A percentile compares a stretch with the other conserved stretches of the same genome.
These are phyloP conservation scores for Rhizopogon vesiculosus DNA, from an alignment of 768 basidiomycete species.

Conservation along the genomic window DNA sequence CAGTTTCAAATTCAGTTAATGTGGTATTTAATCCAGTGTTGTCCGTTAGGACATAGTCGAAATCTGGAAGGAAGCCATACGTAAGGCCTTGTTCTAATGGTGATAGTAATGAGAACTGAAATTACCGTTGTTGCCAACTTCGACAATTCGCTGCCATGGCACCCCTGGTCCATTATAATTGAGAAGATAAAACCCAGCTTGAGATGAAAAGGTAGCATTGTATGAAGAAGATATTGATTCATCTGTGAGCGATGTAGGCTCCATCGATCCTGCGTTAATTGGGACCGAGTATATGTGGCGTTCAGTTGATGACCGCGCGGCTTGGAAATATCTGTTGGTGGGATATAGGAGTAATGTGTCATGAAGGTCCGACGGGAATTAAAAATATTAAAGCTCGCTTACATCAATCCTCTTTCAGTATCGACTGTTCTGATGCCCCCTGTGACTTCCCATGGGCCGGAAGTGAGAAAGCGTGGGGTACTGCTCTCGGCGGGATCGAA, in stretches of 20 bases:
- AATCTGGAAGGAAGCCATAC: conserved; percentile 33
- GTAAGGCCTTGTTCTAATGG: neutral
- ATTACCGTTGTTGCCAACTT: conserved; percentile 44
- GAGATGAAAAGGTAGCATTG: conserved; percentile 73
- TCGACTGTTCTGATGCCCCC: conserved; percentile 72
- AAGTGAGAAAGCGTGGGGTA: conserved; percentile 79
- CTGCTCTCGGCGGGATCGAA: conserved; percentile 73
- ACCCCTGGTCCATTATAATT: conserved; percentile 75
- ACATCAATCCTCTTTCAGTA: conserved; percentile 64
- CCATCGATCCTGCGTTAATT: conserved; percentile 36
- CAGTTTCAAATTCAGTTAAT: conserved; percentile 63
- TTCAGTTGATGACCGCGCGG: conserved; percentile 78
- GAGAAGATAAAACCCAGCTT: conserved; percentile 80
- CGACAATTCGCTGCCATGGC: conserved; percentile 85
- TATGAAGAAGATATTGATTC: conserved; percentile 50
- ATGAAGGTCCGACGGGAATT: conserved; percentile 23
- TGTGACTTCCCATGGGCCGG: conserved; percentile 88
- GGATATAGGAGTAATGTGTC: conserved; percentile 13
- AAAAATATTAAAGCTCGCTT: conserved; percentile 27
- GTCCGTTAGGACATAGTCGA: conserved; percentile 61
- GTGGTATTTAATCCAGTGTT: conserved; percentile 65
- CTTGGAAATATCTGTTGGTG: conserved; percentile 76
- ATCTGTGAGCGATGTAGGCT: conserved; percentile 52
- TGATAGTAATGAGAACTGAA: conserved; percentile 7
- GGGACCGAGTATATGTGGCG: conserved; percentile 80